These are phyloP conservation scores for Amanita rubescens DNA, from an alignment of 768 basidiomycete genomes.

Conservation along the genomic window DNA sequence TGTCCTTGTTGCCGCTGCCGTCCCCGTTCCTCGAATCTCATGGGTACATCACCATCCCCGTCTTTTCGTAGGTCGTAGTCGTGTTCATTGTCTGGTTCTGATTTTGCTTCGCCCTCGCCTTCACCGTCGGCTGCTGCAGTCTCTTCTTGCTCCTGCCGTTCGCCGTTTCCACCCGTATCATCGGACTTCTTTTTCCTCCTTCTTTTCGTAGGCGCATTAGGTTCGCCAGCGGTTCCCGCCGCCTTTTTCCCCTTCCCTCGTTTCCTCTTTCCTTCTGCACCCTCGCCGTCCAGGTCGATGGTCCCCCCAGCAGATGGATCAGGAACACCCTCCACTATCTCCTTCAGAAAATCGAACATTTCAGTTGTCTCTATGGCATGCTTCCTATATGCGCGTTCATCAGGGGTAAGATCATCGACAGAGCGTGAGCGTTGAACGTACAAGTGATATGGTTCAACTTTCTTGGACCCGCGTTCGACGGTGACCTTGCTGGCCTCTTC, in stretches of 20 bases:
- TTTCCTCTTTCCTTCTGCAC: conserved; percentile 51
- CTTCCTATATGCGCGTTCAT: conserved; percentile 48
- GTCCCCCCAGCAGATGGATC: conserved; percentile 85
- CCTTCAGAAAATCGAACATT: conserved; percentile 90
- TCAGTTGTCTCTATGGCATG: conserved; percentile 84
- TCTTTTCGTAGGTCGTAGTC: conserved; percentile 13
- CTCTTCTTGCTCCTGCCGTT: conserved; percentile 19
- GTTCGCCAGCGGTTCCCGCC: conserved; percentile 22
- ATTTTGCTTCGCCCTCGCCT: conserved; percentile 19
- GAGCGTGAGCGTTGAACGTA: conserved; percentile 33
- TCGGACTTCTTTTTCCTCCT: conserved; percentile 42
- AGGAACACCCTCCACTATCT: conserved; percentile 78
- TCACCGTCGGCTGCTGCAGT: conserved; percentile 11
- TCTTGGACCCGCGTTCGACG: conserved; percentile 68
- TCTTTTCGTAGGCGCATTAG: conserved; percentile 33
- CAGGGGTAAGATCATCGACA: background rate
- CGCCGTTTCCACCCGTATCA: conserved; percentile 27
- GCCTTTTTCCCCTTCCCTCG: conserved; percentile 47
- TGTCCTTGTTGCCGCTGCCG: conserved; percentile 5
- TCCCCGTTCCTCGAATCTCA: conserved; percentile 16
- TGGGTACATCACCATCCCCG: conserved; percentile 17
- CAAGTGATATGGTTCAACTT: conserved; percentile 92
- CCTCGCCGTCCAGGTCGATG: conserved; percentile 61
- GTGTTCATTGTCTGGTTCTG: conserved; percentile 19
- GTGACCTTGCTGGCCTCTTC: conserved; percentile 81